Base-by-base conservation (phyloP, 208 protist genomes). In the Hexamita inflata region DNA sequence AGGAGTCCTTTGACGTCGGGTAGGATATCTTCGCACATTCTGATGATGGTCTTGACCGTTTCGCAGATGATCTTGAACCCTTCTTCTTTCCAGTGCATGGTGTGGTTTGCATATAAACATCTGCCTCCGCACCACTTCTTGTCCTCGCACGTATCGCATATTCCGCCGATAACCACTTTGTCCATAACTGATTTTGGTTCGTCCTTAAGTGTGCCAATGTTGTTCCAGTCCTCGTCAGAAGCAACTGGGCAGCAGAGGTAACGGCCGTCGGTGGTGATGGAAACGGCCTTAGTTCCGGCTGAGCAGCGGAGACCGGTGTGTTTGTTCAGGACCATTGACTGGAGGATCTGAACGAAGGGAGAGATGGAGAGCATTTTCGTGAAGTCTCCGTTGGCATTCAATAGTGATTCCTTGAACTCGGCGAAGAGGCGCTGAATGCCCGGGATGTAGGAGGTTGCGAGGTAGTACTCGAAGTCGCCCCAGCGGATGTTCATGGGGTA, bases 21-120 rank as follows among this genome's bases (percentile, higher is more conserved):
- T 30, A 38, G 15, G n/a, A 45, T 29, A 15, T n/a, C n/a, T n/a
- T 70, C 35, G 42, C 9, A 13, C 9, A 70, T 15, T 15, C 11
- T 34, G 9, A 82, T 75, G 0, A 80, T 59, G 41, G 76, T 39
- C 59, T 45, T 61, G 1, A 78, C 30, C 13, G 65, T 74, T 24
- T n/a, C 57, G 60, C 79, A 82, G 11, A 82, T 75, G 1, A 66
- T 34, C 13, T 73, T 26, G 42, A 73, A 67, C 26, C 77, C 75
- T 34, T 82, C 45, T 28, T 79, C 75, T 28, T 38, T 49, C 79
- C 79, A 82, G 26, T 49, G 79, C 24, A 73, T 30, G 1, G 78
- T 81, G 30, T 73, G 29, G 38, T 78, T 80, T 15, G 75, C 77
- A 62, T 81, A 83, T 29, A 81, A 24, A 64, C 80, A 83, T 32